Evolutionary conservation across 805 yeast genomes (phyloP).

Genomic region (Isabelozyma pseudorhagii): DNA sequence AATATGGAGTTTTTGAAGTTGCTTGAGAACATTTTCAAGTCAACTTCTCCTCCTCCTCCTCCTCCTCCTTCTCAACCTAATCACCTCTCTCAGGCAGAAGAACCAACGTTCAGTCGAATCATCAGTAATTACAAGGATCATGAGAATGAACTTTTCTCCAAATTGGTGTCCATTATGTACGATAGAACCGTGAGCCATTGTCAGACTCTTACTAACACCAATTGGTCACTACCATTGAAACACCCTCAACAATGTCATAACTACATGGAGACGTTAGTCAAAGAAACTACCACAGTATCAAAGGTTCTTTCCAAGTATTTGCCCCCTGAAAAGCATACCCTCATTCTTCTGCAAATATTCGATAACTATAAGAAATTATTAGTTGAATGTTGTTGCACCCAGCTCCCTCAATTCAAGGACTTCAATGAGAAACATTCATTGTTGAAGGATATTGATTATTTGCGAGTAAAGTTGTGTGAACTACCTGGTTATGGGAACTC

Average conservation of each 20-base stretch:
- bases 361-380: slow-evolving; percentile 57
- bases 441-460: slow-evolving; percentile 60
- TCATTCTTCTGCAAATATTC: slow-evolving; percentile 48
- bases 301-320: slow-evolving; percentile 58
- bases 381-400: slow-evolving; percentile 48
- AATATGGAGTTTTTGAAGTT: slow-evolving; percentile 33
- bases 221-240: slow-evolving; percentile 48
- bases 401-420: slow-evolving; percentile 45
- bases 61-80: not conserved
- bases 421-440: slow-evolving; percentile 52
- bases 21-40: slow-evolving; percentile 16
- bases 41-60: not conserved
- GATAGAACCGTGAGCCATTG: slow-evolving; percentile 58
- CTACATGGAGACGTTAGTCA: slow-evolving; percentile 64
- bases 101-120: slow-evolving; percentile 26
- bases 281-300: slow-evolving; percentile 63
- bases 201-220: slow-evolving; percentile 40
- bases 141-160: slow-evolving; percentile 57
- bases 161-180: slow-evolving; percentile 66
- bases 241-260: slow-evolving; percentile 49
- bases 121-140: slow-evolving; percentile 51
- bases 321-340: slow-evolving; percentile 45
- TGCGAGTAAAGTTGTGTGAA: slow-evolving; percentile 57
- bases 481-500: slow-evolving; percentile 59
- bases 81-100: slow-evolving; percentile 15